Conservation (phyloP, 768 basidiomycete species). For the Mycena floridula region DNA sequence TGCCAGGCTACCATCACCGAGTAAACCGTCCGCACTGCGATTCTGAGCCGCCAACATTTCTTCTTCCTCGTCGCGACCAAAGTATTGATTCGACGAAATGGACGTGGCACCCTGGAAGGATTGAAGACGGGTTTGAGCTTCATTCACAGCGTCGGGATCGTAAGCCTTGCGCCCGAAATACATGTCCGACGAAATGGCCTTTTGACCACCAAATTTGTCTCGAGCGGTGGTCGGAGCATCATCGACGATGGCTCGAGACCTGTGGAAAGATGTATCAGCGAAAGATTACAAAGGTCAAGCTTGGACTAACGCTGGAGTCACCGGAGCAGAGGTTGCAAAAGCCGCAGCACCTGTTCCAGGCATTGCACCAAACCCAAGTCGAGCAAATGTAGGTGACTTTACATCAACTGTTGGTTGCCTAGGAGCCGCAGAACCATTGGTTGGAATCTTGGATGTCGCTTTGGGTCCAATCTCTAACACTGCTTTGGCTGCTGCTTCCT, state of each 20-base stretch:
- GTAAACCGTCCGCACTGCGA: slow-evolving; percentile 11
- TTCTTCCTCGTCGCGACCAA: slow-evolving; percentile 87
- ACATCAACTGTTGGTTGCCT: too few relatives aligned
- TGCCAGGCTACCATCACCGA: slow-evolving; percentile 55
- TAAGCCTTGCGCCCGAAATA: slow-evolving; percentile 90
- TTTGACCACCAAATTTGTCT: slow-evolving; percentile 88
- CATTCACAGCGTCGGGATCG: slow-evolving; percentile 61
- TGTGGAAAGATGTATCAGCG: neutral
- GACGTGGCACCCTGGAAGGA: slow-evolving; percentile 88
- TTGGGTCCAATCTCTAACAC: neutral
- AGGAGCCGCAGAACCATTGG: neutral
- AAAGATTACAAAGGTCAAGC: slow-evolving; percentile 1
- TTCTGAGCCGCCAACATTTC: slow-evolving; percentile 20
- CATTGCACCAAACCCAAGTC: slow-evolving; percentile 81
- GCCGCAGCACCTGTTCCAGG: slow-evolving; percentile 52
- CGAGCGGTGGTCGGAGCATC: slow-evolving; percentile 76
- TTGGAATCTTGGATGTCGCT: neutral
- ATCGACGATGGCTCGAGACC: slow-evolving; percentile 25
- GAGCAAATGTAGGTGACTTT: slow-evolving; percentile 46
- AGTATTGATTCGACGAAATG: slow-evolving; percentile 95
- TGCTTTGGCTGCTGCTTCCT: slow-evolving; percentile 19
- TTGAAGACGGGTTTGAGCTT: slow-evolving; percentile 78
- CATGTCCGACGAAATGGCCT: slow-evolving; percentile 97
- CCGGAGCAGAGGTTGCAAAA: slow-evolving; percentile 12
- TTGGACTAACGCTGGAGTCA: neutral